These are phyloP conservation scores for Anthracocystis walkeri DNA, from an alignment of 1,284 basidiomycete genomes.

Conservation along the genomic window DNA sequence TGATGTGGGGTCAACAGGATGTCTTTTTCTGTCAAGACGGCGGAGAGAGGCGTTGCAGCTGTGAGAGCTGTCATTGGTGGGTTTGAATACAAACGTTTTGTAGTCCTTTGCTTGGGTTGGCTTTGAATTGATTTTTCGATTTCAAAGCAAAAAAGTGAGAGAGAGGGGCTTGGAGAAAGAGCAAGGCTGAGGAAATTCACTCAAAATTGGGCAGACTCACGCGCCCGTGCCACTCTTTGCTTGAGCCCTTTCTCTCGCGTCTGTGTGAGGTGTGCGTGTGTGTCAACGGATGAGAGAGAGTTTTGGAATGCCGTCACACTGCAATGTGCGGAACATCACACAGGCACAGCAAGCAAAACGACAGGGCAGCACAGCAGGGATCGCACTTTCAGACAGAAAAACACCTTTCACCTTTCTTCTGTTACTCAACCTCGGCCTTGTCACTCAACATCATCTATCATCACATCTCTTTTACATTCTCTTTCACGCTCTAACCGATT, in stretches of 20 bases:
- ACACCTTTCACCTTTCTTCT: neutral
- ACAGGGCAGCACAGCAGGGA: conserved; percentile 3
- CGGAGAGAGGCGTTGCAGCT: neutral
- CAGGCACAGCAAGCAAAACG: neutral
- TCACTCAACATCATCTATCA: neutral
- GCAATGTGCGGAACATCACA: neutral
- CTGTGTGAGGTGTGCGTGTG: conserved; percentile 1
- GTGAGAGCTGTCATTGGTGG: neutral
- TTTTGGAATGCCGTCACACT: conserved; percentile 2
- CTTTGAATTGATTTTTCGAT: neutral
- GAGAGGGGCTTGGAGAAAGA: neutral
- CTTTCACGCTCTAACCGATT: neutral
- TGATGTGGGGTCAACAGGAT: neutral
- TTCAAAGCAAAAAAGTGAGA: neutral
- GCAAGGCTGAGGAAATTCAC: too few species aligned
- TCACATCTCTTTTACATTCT: neutral
- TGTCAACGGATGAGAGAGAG: neutral
- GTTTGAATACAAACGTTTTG: conserved; percentile 4
- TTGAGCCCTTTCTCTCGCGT: neutral
- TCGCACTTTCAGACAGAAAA: conserved; percentile 3
- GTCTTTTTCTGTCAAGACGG: neutral
- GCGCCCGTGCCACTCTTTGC: conserved; percentile 7
- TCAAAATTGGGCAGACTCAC: conserved; percentile 2
- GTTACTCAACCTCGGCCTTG: neutral
- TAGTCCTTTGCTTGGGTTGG: neutral